Evolutionary conservation across 495 filamentous ascomycete species (phyloP).

Genomic region (Cercophora sp.): DNA sequence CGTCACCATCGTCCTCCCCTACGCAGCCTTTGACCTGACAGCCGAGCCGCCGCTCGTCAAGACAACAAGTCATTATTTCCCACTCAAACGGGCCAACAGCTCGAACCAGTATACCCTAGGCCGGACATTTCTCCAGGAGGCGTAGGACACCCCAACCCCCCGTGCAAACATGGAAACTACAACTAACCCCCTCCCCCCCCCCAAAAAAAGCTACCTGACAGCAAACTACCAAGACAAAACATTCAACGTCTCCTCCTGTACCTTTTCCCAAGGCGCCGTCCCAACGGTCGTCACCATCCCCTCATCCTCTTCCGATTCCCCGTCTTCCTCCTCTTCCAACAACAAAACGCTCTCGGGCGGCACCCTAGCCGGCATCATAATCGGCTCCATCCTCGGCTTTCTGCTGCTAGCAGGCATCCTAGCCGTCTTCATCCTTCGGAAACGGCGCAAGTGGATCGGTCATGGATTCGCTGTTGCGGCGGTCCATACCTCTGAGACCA

Average conservation of each 20-base stretch:
- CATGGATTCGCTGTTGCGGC: constrained; percentile 15
- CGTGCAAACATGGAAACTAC: too few species aligned
- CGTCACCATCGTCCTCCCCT: constrained; percentile 50
- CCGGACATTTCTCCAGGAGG: constrained; percentile 55
- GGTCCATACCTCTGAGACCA: constrained; percentile 20
- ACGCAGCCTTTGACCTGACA: constrained; percentile 48
- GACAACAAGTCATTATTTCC: constrained; percentile 46
- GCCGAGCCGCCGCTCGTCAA: constrained; percentile 39
- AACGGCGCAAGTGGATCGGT: constrained; percentile 22
- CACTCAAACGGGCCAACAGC: constrained; percentile 47
- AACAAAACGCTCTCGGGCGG: constrained; percentile 22
- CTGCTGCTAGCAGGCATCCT: constrained; percentile 19
- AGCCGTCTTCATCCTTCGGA: constrained; percentile 21
- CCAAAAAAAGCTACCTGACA: constrained; percentile 41
- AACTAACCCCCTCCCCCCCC: too few species aligned
- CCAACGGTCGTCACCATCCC: constrained; percentile 34
- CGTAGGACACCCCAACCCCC: constrained; percentile 19
- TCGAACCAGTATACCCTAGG: constrained; percentile 53
- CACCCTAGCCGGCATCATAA: constrained; percentile 35
- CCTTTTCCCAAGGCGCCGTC: constrained; percentile 30
- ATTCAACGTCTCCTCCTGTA: constrained; percentile 44
- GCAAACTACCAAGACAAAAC: constrained; percentile 45
- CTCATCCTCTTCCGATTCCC: constrained; percentile 9
- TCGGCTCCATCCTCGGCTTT: constrained; percentile 22
- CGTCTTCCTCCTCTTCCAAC: not conserved